Evolutionary conservation across 805 yeast species (phyloP).

Genomic region (Teunomyces kruisii): DNA sequence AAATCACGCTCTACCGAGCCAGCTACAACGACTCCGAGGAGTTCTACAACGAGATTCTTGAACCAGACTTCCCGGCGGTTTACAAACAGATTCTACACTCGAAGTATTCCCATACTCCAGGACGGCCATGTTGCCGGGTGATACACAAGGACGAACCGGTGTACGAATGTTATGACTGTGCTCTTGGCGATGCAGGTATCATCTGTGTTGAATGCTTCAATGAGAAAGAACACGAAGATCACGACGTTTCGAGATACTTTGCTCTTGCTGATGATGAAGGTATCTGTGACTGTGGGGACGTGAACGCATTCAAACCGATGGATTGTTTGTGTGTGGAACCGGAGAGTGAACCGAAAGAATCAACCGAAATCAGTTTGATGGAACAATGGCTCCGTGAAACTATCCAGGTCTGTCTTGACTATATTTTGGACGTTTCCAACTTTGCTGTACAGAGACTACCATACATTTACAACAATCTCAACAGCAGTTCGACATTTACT

Average conservation of each 20-base stretch:
- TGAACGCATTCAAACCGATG: conserved; percentile 63
- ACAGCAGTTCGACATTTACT: conserved; percentile 21
- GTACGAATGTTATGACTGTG: not conserved
- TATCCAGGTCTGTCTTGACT: conserved; percentile 37
- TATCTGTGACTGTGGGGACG: conserved; percentile 61
- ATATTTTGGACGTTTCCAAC: conserved; percentile 43
- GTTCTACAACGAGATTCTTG: not conserved
- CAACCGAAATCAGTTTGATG: conserved; percentile 6
- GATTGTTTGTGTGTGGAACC: conserved; percentile 44
- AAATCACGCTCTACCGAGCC: not conserved
- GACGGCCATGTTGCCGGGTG: not conserved
- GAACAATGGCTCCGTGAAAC: conserved; percentile 23
- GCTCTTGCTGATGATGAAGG: conserved; percentile 47
- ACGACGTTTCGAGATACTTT: not conserved
- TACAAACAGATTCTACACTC: not conserved
- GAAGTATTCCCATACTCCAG: not conserved
- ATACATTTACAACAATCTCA: conserved; percentile 30
- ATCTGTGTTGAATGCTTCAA: too few species aligned
- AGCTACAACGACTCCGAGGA: not conserved
- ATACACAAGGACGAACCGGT: not conserved
- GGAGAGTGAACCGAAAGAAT: not conserved
- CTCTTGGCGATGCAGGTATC: not conserved
- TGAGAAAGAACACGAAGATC: not conserved
- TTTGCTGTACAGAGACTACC: conserved; percentile 40
- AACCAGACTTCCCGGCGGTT: not conserved